A percentile compares a stretch with the other conserved stretches of the same genome.
These are phyloP conservation scores for Amanita fuliginea DNA, from an alignment of 768 basidiomycete genomes.

Conservation along the genomic window DNA sequence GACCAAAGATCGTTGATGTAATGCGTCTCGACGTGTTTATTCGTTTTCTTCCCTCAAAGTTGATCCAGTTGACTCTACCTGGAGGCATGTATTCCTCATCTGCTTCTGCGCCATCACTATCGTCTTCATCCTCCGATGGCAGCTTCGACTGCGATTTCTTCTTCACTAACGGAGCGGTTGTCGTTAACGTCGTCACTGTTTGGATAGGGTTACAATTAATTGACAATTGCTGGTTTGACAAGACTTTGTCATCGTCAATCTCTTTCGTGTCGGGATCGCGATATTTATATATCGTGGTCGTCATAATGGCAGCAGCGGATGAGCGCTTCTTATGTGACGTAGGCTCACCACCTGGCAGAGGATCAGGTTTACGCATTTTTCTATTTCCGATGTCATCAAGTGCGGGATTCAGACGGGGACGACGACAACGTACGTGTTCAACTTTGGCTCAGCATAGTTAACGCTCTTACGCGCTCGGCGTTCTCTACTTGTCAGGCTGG, in stretches of 20 bases:
- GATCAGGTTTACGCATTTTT: constrained; percentile 85
- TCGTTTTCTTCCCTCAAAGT: constrained; percentile 42
- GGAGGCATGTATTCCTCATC: constrained; percentile 49
- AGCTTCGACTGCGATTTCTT: constrained; percentile 36
- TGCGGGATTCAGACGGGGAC: background rate
- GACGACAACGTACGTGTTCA: constrained; percentile 62
- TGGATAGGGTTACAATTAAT: constrained; percentile 8
- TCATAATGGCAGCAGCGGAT: constrained; percentile 30
- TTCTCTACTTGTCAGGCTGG: constrained; percentile 36
- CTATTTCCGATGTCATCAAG: constrained; percentile 22
- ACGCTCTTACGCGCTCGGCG: constrained; percentile 63
- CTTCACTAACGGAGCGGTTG: constrained; percentile 24
- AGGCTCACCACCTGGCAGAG: constrained; percentile 24
- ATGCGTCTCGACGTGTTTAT: constrained; percentile 10
- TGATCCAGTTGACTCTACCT: constrained; percentile 31
- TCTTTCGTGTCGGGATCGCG: background rate
- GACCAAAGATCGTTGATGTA: constrained; percentile 12
- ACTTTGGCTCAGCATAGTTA: constrained; percentile 81
- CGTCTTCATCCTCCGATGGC: constrained; percentile 35
- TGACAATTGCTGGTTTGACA: constrained; percentile 21
- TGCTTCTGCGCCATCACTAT: constrained; percentile 60
- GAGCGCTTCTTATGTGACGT: constrained; percentile 32
- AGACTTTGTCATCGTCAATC: constrained; percentile 17
- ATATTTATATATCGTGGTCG: constrained; percentile 17
- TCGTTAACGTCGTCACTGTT: constrained; percentile 19